Evolutionary conservation across 164 flowering plant genomes (phyloP).

Genomic region (Berberis vulgaris): DNA sequence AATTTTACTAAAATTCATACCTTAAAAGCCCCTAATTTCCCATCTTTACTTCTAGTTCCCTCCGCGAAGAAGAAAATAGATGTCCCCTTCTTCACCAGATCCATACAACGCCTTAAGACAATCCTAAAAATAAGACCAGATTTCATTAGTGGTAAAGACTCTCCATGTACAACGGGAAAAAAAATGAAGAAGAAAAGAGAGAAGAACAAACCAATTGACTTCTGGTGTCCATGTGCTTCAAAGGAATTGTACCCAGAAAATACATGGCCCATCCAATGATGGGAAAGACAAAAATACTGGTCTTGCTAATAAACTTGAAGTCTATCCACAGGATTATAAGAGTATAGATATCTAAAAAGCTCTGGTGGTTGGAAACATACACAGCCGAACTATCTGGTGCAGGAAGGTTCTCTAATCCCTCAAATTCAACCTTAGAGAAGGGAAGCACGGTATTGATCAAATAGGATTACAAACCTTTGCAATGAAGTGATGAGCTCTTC

Average conservation of each 20-base stretch:
- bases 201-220: constrained; percentile 68
- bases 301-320: constrained; percentile 96
- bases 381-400: constrained; percentile 71
- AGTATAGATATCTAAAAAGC: constrained; percentile 80
- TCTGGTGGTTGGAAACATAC: constrained; percentile 92
- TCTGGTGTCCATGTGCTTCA: constrained; percentile 83
- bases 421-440: constrained; percentile 51
- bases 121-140: constrained; percentile 34
- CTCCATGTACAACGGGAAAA: too few species aligned
- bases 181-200: too few species aligned
- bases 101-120: constrained; percentile 74
- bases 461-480: constrained; percentile 74
- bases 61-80: constrained; percentile 98
- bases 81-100: constrained; percentile 67
- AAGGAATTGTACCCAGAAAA: constrained; percentile 71
- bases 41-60: constrained; percentile 91
- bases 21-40: constrained; percentile 75
- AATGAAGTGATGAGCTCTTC: constrained; percentile 58
- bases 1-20: constrained; percentile 21
- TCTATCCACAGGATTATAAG: constrained; percentile 76
- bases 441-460: constrained; percentile 31
- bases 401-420: constrained; percentile 88
- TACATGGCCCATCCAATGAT: constrained; percentile 97
- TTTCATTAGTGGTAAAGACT: too few species aligned
- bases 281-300: constrained; percentile 70